Evolutionary conservation across 257 asterid genomes (phyloP).

Genomic region (Orobanche coerulescens): DNA sequence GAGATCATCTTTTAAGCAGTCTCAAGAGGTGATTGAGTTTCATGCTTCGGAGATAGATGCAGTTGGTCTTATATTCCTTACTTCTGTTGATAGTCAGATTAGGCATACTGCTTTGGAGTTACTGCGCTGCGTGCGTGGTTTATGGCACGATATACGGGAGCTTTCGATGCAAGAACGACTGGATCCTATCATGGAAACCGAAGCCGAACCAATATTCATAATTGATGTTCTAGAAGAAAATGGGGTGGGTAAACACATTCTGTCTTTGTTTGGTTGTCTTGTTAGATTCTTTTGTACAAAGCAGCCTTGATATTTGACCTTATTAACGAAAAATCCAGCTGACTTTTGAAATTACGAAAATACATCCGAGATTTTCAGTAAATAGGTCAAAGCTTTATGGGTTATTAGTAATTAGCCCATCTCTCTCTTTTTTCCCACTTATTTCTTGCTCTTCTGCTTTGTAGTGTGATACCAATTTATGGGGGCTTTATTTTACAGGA

Average conservation of each 20-base stretch:
- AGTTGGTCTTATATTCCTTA: conserved; percentile 94
- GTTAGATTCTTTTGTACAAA: conserved; percentile 15
- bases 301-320: too few relatives aligned
- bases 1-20: conserved; percentile 72
- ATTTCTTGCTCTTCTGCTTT: conserved; percentile 10
- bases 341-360: too few relatives aligned
- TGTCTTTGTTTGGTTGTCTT: conserved; percentile 19
- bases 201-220: conserved; percentile 89
- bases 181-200: conserved; percentile 50
- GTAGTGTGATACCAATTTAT: conserved; percentile 6
- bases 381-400: too few relatives aligned
- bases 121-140: conserved; percentile 88
- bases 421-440: too few relatives aligned
- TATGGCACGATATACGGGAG: conserved; percentile 77
- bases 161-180: conserved; percentile 53
- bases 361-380: too few relatives aligned
- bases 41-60: conserved; percentile 97
- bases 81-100: conserved; percentile 97
- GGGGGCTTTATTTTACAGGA: conserved; percentile 46
- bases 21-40: conserved; percentile 79
- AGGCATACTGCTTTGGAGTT: conserved; percentile 97
- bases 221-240: conserved; percentile 98
- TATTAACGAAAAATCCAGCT: too few relatives aligned
- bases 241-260: conserved; percentile 58
- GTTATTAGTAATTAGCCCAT: too few relatives aligned